Base-by-base conservation (phyloP, 331 rosid species). In the Quercus lobata region DNA sequence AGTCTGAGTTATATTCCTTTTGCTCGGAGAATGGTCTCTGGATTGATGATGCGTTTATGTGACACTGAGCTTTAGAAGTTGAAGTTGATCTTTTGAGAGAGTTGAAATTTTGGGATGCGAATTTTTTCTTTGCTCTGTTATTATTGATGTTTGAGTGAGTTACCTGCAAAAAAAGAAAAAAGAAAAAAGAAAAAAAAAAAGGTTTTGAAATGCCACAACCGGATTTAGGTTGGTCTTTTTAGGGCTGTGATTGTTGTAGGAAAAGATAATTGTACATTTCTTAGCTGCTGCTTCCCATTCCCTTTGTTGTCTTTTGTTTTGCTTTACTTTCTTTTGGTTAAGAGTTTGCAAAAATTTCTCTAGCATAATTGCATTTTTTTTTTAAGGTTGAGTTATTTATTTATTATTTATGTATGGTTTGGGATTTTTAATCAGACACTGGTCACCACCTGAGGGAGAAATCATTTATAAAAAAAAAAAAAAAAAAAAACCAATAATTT, bases 21-120 rank as follows among this genome's bases (percentile, higher is more conserved):
- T 87, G 99, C 99, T 76, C 93, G 98, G 84, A 91, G 94, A 85
- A 91, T 93, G 89, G 97, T 95, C 71, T 95, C 99, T 5, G 81
- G 82, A 78, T 73, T 95, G 92, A 95, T 93, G 98, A 63, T 91
- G 57, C 91, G 98, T 62, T 83, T 93, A 29, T 91, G 90, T 7
- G 94, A 95, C 85, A 95, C 98, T 14, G 98, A 95, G 80, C 88
- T 93, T 41, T 95, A 79, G 85, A 77, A 30, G 61, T 37, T 70
- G 14, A 12, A 24, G 9, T 75, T 65, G 77, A 19, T 37, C 19
- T 61, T 58, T 55, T 27, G 14, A 53, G 73, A 54, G 57, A 57
- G 56, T 63, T 84, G 77, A 80, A 46, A 12, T 75, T 83, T 72
- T 68, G 22, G 25, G 62, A 75, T 80, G 24, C 41, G 17, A 73